These are phyloP conservation scores for Rhynchosporium secalis DNA, from an alignment of 2,329 filamentous ascomycete species.

Conservation along the genomic window DNA sequence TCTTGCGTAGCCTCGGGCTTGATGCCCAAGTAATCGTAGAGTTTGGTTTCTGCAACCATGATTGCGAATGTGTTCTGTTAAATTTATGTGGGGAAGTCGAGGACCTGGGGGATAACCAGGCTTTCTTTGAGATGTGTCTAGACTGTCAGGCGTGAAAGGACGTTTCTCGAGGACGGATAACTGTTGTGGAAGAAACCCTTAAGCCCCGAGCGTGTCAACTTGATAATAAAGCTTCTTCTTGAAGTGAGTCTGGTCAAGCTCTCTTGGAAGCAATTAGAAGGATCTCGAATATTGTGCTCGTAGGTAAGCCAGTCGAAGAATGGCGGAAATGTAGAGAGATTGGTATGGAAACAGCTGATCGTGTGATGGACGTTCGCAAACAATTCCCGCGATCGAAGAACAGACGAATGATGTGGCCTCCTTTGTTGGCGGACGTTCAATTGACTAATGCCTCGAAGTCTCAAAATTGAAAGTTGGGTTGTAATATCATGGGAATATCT, in stretches of 20 bases:
- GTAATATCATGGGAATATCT: neutral
- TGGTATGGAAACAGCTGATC: conserved; percentile 29
- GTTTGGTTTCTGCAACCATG: conserved; percentile 94
- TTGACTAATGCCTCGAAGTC: conserved; percentile 28
- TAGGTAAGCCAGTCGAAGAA: neutral
- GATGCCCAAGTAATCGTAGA: conserved; percentile 84
- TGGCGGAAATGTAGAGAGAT: neutral
- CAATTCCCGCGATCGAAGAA: neutral
- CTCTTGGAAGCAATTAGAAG: conserved; percentile 19
- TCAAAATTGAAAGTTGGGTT: neutral
- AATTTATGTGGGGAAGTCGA: neutral
- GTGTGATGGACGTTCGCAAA: conserved; percentile 24
- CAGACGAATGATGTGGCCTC: conserved; percentile 14
- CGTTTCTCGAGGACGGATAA: conserved; percentile 1
- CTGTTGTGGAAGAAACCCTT: neutral
- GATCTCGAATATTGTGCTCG: conserved; percentile 20
- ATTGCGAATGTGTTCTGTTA: conserved; percentile 36
- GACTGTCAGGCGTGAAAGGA: neutral
- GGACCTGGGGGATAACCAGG: neutral
- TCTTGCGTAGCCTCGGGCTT: conserved; percentile 81
- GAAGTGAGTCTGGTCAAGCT: neutral
- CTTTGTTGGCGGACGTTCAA: conserved; percentile 17
- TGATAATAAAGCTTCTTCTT: neutral
- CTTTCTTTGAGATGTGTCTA: neutral
- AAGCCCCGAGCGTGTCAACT: neutral